Percentiles rank a stretch among this genome's conserved stretches.
Conservation (phyloP, 176 grass and related monocot genomes). For the Calamus simplicifolius region DNA sequence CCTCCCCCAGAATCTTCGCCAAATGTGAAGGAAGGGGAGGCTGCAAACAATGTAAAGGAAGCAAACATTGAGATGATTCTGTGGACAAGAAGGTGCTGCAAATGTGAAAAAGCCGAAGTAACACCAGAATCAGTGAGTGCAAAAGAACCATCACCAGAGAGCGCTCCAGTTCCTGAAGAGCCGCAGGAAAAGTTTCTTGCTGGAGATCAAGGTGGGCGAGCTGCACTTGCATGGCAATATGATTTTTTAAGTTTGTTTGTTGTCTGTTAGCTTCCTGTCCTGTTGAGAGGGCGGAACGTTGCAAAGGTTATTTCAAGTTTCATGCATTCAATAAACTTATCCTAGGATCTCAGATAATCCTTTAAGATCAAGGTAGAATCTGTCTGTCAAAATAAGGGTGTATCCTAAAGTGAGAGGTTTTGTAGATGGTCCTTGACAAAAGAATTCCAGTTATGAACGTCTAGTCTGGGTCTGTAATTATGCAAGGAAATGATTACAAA, state of each 20-base stretch:
- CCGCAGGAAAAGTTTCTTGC: conserved; percentile 45
- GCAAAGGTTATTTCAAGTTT: no score
- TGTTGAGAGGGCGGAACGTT: no score
- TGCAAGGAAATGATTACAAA: no score
- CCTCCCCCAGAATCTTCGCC: conserved; percentile 45
- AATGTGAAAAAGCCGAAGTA: conserved; percentile 47
- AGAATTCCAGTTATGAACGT: no score
- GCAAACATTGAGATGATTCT: conserved; percentile 34
- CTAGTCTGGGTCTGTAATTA: no score
- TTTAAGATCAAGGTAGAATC: no score
- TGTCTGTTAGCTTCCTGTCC: no score
- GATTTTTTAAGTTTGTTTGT: conserved; percentile 15
- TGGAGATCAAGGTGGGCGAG: conserved; percentile 54
- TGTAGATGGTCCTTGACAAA: no score
- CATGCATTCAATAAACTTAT: no score
- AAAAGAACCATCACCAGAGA: conserved; percentile 43
- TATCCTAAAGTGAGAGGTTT: no score
- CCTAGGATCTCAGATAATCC: no score
- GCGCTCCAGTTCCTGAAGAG: conserved; percentile 42
- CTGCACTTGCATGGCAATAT: conserved; percentile 18
- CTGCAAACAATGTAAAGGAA: conserved; percentile 37
- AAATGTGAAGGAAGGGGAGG: conserved; percentile 33
- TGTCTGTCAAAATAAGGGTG: no score
- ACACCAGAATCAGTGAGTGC: conserved; percentile 36
- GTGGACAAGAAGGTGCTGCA: conserved; percentile 37